Base-by-base conservation (phyloP, 192 early-diverging fungal species). In the Fimicolochytrium jonesii region DNA sequence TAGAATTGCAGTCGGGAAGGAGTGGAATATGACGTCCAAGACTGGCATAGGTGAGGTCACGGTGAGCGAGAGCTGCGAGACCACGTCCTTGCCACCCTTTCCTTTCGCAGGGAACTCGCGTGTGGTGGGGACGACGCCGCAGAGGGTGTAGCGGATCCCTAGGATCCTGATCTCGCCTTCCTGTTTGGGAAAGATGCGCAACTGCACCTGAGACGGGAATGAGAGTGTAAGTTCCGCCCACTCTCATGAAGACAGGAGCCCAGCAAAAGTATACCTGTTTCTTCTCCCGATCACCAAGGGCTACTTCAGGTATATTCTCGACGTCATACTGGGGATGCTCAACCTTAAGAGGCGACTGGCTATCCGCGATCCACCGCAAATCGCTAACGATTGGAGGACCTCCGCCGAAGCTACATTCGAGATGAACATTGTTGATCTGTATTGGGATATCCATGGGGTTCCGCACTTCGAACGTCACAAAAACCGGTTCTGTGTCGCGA, bases 11-110 rank as follows among this genome's bases (percentile, higher is more conserved):
- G 87, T 85, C 0, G 93, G 94, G 36, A 93, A 85, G 28, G 74
- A 71, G 31, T 88, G 86, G 46, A 97, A 88, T 0, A 77, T 47
- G 5, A 93, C 77, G 52, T 94, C 88, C 31, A 96, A 65, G 9
- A 91, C 77, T 5, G 96, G 93, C 86, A 95, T 88, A 1, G 85
- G 83, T 0, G 85, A 81, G 0, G 88, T 88, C 3, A 95, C 87
- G 6, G 78, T 68, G 33, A 98, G 77, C 22, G 80, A 83, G 13
- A 96, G 69, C 17, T 85, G n/a, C 7, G 64, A 18, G 37, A 37
- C 43, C 6, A 33, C 10, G n/a, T 84, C 81, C 65, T 92, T 91
- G 15, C 89, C 68, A 18, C 91, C 83, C 29, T 77, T 78, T 0
- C 90, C 90, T 0, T 74, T 76, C 51, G 88, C 81, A 10, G 75